Evolutionary conservation across 345 rosid species (phyloP).

Genomic region (Microthlaspi erraticum): DNA sequence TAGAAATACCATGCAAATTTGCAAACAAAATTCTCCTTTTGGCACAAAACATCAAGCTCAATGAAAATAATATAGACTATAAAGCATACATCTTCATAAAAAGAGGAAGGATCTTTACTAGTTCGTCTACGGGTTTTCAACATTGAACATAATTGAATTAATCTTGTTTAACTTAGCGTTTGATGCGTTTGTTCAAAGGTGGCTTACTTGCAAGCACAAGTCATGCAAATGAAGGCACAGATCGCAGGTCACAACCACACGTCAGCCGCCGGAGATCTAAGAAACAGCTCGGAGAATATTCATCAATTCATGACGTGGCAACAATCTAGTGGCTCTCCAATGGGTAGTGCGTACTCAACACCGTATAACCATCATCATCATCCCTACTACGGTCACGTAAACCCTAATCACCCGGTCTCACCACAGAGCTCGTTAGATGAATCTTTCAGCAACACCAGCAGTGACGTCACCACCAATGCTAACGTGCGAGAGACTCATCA

Average conservation of each 20-base stretch:
- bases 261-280: slow-evolving; percentile 38
- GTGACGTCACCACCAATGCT: slow-evolving; percentile 40
- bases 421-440: slow-evolving; percentile 84
- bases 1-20: slow-evolving; percentile 22
- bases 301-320: slow-evolving; percentile 35
- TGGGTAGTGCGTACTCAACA: slow-evolving; percentile 37
- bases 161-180: slow-evolving; percentile 23
- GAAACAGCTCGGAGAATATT: slow-evolving; percentile 28
- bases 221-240: slow-evolving; percentile 86
- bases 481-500: slow-evolving; percentile 33
- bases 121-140: slow-evolving; percentile 4
- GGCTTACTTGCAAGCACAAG: slow-evolving; percentile 81
- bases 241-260: slow-evolving; percentile 53
- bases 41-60: slow-evolving; percentile 8
- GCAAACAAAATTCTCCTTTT: neutral
- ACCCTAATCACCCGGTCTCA: slow-evolving; percentile 57
- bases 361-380: slow-evolving; percentile 28
- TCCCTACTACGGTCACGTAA: slow-evolving; percentile 45
- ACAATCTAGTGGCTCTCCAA: slow-evolving; percentile 45
- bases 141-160: slow-evolving; percentile 11
- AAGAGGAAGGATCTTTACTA: neutral
- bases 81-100: neutral
- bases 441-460: slow-evolving; percentile 50
- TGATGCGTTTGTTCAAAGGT: slow-evolving; percentile 50
- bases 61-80: neutral